Evolutionary conservation across 2,329 filamentous ascomycete species (phyloP).

Genomic region (Scedosporium boydii): DNA sequence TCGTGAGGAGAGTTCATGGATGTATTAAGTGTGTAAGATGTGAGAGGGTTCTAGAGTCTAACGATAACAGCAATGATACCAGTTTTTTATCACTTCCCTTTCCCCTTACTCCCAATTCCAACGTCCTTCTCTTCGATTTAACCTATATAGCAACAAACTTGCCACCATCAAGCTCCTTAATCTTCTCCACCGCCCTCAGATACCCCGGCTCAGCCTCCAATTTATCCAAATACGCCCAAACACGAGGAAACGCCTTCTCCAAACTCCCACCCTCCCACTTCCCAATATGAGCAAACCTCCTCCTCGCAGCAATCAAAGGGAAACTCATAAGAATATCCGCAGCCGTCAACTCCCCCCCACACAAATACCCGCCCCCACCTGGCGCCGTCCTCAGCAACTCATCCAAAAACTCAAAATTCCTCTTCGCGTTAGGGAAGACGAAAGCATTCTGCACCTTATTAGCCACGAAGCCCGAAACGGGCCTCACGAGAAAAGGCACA

Average conservation of each 20-base stretch:
- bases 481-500: conserved; percentile 44
- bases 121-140: neutral
- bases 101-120: no score
- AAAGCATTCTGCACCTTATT: conserved; percentile 24
- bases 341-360: conserved; percentile 37
- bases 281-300: conserved; percentile 28
- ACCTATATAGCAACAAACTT: neutral
- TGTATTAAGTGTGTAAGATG: neutral
- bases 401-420: conserved; percentile 40
- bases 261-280: conserved; percentile 31
- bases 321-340: conserved; percentile 47
- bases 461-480: conserved; percentile 37
- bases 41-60: neutral
- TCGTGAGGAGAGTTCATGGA: neutral
- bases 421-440: conserved; percentile 28
- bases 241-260: conserved; percentile 29
- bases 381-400: conserved; percentile 34
- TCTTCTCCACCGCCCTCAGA: conserved; percentile 3
- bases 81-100: no score
- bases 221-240: conserved; percentile 35
- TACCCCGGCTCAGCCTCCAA: conserved; percentile 23
- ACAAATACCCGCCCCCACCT: conserved; percentile 28
- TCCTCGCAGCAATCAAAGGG: conserved; percentile 34
- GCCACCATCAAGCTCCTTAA: conserved; percentile 4
- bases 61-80: no score